Percentiles rank a stretch among this genome's conserved stretches.
Evolutionary conservation across 257 asterid genomes (phyloP).

Genomic region (Nicotiana obtusifolia): DNA sequence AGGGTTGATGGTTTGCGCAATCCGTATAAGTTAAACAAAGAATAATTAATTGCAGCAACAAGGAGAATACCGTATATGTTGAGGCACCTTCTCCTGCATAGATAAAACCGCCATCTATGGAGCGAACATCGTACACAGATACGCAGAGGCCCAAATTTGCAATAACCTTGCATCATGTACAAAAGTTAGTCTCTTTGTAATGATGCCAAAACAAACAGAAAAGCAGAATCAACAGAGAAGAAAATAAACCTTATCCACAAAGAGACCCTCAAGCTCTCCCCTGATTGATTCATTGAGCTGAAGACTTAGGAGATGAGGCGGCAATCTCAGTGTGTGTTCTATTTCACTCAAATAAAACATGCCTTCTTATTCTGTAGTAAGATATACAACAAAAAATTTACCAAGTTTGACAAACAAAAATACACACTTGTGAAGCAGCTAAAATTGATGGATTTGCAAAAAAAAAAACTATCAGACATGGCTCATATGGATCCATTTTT

Average conservation of each 20-base stretch:
- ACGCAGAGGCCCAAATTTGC: conserved; percentile 62
- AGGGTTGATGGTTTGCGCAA: not conserved
- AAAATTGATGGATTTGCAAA: not conserved
- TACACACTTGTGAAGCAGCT: not conserved
- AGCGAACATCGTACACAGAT: conserved; percentile 64
- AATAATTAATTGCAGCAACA: not conserved
- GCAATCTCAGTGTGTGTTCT: conserved; percentile 63
- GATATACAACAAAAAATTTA: not conserved
- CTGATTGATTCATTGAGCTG: conserved; percentile 70
- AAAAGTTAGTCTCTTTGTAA: conserved; percentile 1
- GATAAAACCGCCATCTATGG: conserved; percentile 73
- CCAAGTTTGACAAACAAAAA: not conserved
- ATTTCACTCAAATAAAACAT: conserved; percentile 74
- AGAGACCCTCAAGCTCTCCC: conserved; percentile 63
- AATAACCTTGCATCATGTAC: conserved; percentile 42
- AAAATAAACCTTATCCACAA: conserved; percentile 62
- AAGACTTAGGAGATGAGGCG: conserved; percentile 40
- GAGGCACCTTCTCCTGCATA: conserved; percentile 80
- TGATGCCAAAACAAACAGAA: not conserved
- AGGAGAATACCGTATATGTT: conserved; percentile 61
- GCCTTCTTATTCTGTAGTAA: conserved; percentile 12
- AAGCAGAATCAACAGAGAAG: not conserved
- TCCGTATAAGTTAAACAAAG: not conserved
- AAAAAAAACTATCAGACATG: not conserved
- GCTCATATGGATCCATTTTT: not conserved